phyloP scores from a whole-genome alignment of 495 filamentous ascomycete genomes.

The Penicillium ochrochloron region DNA sequence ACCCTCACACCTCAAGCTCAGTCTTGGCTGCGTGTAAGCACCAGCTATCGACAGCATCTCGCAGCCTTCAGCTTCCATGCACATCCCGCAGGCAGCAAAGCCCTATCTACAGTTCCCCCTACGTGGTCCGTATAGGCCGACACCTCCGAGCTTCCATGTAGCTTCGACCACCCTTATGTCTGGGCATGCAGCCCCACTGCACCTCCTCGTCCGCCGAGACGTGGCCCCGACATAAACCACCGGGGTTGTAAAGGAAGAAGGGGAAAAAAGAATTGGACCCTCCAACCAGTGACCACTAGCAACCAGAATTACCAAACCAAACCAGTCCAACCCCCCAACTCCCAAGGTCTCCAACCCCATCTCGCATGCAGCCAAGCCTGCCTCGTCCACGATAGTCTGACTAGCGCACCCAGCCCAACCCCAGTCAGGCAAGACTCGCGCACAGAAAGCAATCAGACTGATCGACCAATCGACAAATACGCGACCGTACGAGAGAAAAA shows the following conservation, averaged over 20 bases:
- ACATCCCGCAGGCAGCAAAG: background rate
- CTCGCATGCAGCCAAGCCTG: constrained; percentile 3
- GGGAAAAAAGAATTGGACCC: background rate
- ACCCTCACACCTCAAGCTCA: background rate
- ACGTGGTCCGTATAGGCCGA: background rate
- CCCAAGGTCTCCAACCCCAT: background rate
- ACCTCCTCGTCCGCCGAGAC: background rate
- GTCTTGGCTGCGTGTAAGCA: constrained; percentile 1
- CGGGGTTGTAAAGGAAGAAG: background rate
- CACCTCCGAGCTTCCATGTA: background rate
- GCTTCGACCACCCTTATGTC: background rate
- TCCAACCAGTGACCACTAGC: background rate
- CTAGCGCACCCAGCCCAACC: background rate
- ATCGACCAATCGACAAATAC: background rate
- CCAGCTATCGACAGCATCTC: background rate
- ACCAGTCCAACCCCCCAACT: constrained; percentile 2
- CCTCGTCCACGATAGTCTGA: background rate
- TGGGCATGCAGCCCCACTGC: background rate
- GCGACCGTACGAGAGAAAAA: background rate
- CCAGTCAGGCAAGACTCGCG: background rate
- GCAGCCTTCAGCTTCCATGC: background rate
- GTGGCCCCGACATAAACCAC: background rate
- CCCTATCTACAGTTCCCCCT: background rate
- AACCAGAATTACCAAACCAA: background rate
- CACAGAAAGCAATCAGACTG: background rate